Evolutionary conservation across 257 asterid genomes (phyloP), one percentile per base, ranked within the genome.

Genomic region (Rauvolfia tetraphylla): DNA sequence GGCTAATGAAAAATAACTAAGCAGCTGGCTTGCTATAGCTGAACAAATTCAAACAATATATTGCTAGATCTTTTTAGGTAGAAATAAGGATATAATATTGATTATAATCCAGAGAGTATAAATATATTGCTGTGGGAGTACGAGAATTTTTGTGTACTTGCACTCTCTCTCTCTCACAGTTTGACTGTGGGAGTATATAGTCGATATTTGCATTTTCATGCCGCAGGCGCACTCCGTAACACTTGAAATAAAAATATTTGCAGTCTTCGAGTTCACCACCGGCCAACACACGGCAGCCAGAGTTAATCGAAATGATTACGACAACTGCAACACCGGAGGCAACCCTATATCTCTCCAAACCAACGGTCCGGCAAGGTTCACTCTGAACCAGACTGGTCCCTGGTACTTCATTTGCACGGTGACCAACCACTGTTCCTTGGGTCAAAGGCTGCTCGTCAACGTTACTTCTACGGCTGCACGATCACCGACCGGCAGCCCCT

Each of bases 181-280:
- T 14, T 1, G 0, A 44, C 12, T 44, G 14, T 12, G 14, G 14
- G 49, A 10, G 49, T 2, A 44, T 0, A 44, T 1, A 7, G 8
- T 44, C 49, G 12, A 12, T 44, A 44, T 9, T 44, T 9, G 49
- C 49, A 44, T 7, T 44, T 44, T 44, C 49, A 7, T 8, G 49
- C 49, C 2, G 10, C 49, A 9, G 49, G 8, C 49, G 10, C 12
- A 1, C 0, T 10, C 11, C 42, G 13, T 14, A 49, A 49, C 22
- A 63, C 18, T 9, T 29, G 2, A 31, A 27, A 0, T 0, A 57
- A 57, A 23, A 57, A 33, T 15, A 62, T 9, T 63, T 86, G 83
- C 87, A 89, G 97, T 84, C 78, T 91, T 91, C 85, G 86, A 89
- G 71, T 91, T 85, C 81, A 3, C 51, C 8, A 83, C 92, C 0